Evolutionary conservation across 495 filamentous ascomycete genomes (phyloP).

Genomic region (Bacidia rubella): DNA sequence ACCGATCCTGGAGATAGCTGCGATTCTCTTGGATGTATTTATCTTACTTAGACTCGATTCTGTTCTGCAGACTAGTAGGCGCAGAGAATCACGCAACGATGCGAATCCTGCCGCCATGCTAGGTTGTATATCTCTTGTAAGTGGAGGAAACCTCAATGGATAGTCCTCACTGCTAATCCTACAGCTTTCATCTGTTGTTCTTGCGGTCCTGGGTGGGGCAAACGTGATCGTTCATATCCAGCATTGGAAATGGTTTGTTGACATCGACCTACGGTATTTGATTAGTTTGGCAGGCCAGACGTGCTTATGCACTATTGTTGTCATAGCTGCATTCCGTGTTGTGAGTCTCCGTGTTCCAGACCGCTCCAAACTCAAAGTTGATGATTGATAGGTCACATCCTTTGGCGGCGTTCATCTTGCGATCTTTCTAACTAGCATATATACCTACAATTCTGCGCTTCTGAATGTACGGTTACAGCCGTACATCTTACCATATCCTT

Average conservation of each 20-base stretch:
- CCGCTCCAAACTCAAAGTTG: background rate
- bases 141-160: background rate
- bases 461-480: background rate
- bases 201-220: conserved; percentile 20
- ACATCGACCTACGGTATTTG: conserved; percentile 20
- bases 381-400: background rate
- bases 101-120: conserved; percentile 15
- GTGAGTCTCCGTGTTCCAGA: conserved; percentile 20
- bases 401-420: conserved; percentile 9
- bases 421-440: conserved; percentile 4
- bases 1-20: conserved; percentile 20
- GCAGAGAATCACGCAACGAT: conserved; percentile 17
- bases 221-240: conserved; percentile 19
- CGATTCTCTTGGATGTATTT: conserved; percentile 24
- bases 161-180: background rate
- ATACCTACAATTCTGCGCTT: conserved; percentile 5
- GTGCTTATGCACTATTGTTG: conserved; percentile 20
- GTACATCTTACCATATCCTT: background rate
- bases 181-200: conserved; percentile 25
- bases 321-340: conserved; percentile 29
- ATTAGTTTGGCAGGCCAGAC: conserved; percentile 27
- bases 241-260: conserved; percentile 20
- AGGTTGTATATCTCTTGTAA: conserved; percentile 21
- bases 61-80: conserved; percentile 18
- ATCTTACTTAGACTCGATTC: conserved; percentile 26